Evolutionary conservation across 805 yeast species (phyloP), one percentile per base, ranked within the genome.

Genomic region (Suhomyces pyralidae): DNA sequence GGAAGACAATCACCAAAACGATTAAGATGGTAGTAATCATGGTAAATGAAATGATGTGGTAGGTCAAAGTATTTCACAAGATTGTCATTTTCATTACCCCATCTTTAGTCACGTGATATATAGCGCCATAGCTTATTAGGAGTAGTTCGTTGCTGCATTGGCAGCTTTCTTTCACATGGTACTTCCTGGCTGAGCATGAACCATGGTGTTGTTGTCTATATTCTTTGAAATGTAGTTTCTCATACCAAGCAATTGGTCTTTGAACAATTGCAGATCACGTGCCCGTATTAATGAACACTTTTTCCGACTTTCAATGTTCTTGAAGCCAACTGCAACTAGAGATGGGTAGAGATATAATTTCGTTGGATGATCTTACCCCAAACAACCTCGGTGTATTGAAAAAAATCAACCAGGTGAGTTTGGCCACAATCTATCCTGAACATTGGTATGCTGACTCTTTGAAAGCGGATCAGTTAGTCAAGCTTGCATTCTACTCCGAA

Each of bases 401-500:
- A 58, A 78, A 79, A 55, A 83, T 88, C 64, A 81, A 84, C 54
- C 68, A 70, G 51, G 76, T 71, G 5, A 69, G 74, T 6, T 71
- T 84, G n/a, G 86, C 88, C 3, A 70, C 79, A 0, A 51, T 63
- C 2, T 86, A 81, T 60, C 62, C 82, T 0, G 81, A 80, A 1
- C 57, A 68, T 2, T 85, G 85, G 78, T 83, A 84, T 56, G 58
- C 73, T 28, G 77, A 77, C 20, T 70, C 82, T 12, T 65, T 78
- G 24, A 70, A 75, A 2, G 61, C 74, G 1, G 82, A 76, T 22
- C 84, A 82, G 26, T 69, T 86, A 32, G 77, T 79, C 32, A 78
- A 84, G 61, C 70, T 84, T 51, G 88, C 86, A 0, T 88, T 76
- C 68, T 86, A 78, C 67, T 80, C 86, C 47, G 96, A 87, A 61